Conservation (phyloP, 345 rosid genomes). For the Hevea brasiliensis region DNA sequence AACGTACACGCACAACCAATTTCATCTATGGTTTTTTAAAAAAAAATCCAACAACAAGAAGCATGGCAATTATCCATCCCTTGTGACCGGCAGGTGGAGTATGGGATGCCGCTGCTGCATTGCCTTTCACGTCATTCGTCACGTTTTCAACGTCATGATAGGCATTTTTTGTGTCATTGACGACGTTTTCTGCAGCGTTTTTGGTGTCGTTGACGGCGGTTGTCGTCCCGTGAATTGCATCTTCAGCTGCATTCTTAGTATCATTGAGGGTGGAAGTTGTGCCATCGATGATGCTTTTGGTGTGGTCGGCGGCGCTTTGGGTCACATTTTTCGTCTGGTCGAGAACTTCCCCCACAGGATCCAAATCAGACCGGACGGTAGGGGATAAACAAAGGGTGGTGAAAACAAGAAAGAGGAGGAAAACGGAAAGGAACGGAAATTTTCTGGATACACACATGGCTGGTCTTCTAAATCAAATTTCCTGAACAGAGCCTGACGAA, state of each 20-base stretch:
- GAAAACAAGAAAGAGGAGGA: not conserved
- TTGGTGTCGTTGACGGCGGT: not conserved
- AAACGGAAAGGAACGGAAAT: conserved; percentile 1
- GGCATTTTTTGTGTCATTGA: not conserved
- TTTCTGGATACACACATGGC: not conserved
- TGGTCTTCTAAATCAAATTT: not conserved
- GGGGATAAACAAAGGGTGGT: not conserved
- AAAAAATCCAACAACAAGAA: not conserved
- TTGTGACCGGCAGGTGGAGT: not conserved
- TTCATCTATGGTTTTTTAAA: not conserved
- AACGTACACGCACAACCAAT: not conserved
- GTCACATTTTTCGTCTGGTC: not conserved
- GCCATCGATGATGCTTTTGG: not conserved
- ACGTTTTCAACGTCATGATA: not conserved
- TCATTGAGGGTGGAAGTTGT: not conserved
- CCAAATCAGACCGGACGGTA: not conserved
- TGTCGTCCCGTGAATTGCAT: not conserved
- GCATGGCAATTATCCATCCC: not conserved
- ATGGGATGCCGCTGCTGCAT: not conserved
- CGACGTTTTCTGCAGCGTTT: not conserved
- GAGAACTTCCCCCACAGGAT: too few relatives aligned
- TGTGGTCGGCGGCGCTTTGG: not conserved
- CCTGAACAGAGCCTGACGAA: not conserved
- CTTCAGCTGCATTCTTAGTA: not conserved
- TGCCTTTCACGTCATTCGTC: not conserved